Evolutionary conservation across 2,329 filamentous ascomycete genomes (phyloP).

Genomic region (Fusarium avenaceum): DNA sequence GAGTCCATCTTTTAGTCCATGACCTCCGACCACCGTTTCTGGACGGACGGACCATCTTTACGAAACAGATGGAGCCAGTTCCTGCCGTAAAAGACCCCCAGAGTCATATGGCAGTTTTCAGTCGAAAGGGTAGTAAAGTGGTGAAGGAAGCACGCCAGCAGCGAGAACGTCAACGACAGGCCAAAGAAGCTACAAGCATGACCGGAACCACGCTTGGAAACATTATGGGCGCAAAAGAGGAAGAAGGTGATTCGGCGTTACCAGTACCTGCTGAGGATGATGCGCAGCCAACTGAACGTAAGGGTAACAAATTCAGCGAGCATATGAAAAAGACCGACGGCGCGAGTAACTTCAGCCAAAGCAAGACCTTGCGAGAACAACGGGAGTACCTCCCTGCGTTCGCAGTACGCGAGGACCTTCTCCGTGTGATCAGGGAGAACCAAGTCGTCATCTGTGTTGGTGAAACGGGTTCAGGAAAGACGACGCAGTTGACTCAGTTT

Average conservation of each 20-base stretch:
- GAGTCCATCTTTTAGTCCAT: constrained; percentile 92
- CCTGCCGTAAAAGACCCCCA: constrained; percentile 93
- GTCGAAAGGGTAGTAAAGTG: constrained; percentile 92
- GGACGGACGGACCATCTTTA: constrained; percentile 95
- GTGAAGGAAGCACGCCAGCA: constrained; percentile 93
- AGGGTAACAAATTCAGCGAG: constrained; percentile 82
- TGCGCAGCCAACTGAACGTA: constrained; percentile 63
- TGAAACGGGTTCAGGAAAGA: constrained; percentile 97
- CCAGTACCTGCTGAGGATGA: constrained; percentile 81
- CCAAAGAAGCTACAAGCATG: constrained; percentile 93
- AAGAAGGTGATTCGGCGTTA: constrained; percentile 89
- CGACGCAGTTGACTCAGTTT: constrained; percentile 96
- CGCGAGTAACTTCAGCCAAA: constrained; percentile 92
- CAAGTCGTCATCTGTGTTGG: constrained; percentile 97
- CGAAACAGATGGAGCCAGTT: constrained; percentile 95
- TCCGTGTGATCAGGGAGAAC: constrained; percentile 94
- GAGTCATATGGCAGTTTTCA: constrained; percentile 99
- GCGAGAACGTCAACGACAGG: constrained; percentile 92
- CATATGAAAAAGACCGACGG: constrained; percentile 90
- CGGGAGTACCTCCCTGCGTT: constrained; percentile 95
- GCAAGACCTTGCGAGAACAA: constrained; percentile 90
- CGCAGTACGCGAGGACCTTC: constrained; percentile 91
- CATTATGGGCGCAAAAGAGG: constrained; percentile 94
- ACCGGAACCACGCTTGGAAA: constrained; percentile 94
- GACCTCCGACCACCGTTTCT: constrained; percentile 94